Percentiles rank a stretch among this genome's conserved stretches.
phyloP scores from a whole-genome alignment of 345 rosid genomes.

The Populus nigra region DNA sequence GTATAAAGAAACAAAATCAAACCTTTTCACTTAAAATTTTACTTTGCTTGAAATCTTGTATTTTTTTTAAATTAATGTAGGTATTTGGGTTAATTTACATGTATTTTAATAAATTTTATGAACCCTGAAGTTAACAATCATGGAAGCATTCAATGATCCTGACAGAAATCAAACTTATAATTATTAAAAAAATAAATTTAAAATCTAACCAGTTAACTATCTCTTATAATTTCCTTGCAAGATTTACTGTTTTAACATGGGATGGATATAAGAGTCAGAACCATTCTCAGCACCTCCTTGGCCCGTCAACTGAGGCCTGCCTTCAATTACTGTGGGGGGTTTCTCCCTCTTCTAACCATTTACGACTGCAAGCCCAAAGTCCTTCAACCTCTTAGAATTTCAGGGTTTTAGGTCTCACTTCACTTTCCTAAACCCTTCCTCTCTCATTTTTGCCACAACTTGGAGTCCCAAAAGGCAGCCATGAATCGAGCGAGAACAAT shows the following conservation, averaged over 20 bases:
- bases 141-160: accelerated
- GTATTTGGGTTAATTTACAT: accelerated
- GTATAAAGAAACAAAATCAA: too few species aligned
- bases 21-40: too few species aligned
- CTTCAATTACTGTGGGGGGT: too few species aligned
- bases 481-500: constrained; percentile 63
- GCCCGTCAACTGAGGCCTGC: too few species aligned
- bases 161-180: accelerated
- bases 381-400: background rate
- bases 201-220: accelerated
- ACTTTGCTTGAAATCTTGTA: too few species aligned
- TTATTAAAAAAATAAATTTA: too few species aligned
- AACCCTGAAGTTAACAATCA: accelerated
- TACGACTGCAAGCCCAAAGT: too few species aligned
- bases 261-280: background rate
- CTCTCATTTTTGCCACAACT: background rate
- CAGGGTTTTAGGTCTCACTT: background rate
- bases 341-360: too few species aligned
- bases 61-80: too few species aligned
- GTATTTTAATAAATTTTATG: accelerated
- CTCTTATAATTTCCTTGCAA: too few species aligned
- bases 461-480: constrained; percentile 6
- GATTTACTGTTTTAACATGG: too few species aligned
- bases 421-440: constrained; percentile 16
- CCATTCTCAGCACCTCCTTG: background rate